Evolutionary conservation across 345 rosid species (phyloP).

Genomic region (Fremontodendron californicum): DNA sequence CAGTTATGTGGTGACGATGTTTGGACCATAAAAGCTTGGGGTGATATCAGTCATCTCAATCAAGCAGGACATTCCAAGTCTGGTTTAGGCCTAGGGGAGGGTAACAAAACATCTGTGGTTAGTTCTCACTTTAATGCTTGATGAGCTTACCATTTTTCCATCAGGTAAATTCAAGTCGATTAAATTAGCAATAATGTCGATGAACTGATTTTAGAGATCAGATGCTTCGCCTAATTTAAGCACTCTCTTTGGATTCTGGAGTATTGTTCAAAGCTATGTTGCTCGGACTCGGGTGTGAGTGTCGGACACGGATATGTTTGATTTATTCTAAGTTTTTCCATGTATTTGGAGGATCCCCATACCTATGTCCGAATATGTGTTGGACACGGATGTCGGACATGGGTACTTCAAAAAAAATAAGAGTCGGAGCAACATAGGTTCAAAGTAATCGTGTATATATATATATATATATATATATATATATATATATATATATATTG

Average conservation of each 20-base stretch:
- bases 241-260: neutral
- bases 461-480: no score
- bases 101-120: slow-evolving; percentile 24
- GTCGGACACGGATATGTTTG: no score
- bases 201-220: neutral
- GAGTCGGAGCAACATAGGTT: no score
- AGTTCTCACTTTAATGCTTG: slow-evolving; percentile 11
- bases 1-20: slow-evolving; percentile 42
- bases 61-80: slow-evolving; percentile 41
- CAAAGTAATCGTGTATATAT: neutral
- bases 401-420: no score
- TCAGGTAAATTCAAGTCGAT: neutral
- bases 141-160: neutral
- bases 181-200: neutral
- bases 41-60: slow-evolving; percentile 58
- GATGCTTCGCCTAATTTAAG: neutral
- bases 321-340: no score
- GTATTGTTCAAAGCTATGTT: no score
- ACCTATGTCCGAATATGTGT: no score
- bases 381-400: no score
- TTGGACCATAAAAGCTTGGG: slow-evolving; percentile 56
- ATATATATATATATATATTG: no score
- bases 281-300: no score
- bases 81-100: slow-evolving; percentile 40
- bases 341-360: no score